Evolutionary conservation across 1,284 basidiomycete genomes (phyloP), one percentile per base, ranked within the genome.

Genomic region (Volvariella surrecta): DNA sequence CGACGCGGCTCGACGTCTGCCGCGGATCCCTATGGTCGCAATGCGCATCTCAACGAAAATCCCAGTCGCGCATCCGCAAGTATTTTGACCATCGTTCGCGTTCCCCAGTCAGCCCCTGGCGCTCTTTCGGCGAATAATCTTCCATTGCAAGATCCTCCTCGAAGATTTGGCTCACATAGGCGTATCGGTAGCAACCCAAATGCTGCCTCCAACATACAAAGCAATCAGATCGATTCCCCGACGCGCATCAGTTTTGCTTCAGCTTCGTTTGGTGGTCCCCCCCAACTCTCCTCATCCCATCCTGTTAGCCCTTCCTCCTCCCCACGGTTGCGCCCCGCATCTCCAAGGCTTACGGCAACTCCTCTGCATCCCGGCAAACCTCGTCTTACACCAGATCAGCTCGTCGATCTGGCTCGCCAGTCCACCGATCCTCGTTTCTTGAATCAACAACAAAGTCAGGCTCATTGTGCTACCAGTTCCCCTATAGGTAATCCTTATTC

Each of bases 1-100:
- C 70, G 85, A 21, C 68, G 82, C 31, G 83, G 83, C 15, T 87
- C 84, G 1, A 60, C 71, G 19, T 67, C 73, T 28, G 84, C 85
- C 0, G 60, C 70, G 1, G 84, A 88, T 56, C 84, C 84, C 0
- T 78, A 67, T 53, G 82, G 73, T 37, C 59, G 65, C 4, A 73
- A 80, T 53, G 55, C 68, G 9, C 54, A 62, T 6, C 54, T 76
- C 37, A 79, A 79, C 55, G 56, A 69, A 46, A 68, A 76, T 56
- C 71, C 76, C 3, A 61, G 64, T 42, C 62, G 78, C 48, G 64
- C 73, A 1, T 72, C 76, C 0, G 74, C 75, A 22, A 83, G 78
- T 57, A 77, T 68, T 2, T 69, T 89, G 37, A 86, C 82, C 41
- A 86, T 89, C 61, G 79, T 87, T 34, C 78, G 80, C 44, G 77